These are phyloP conservation scores for Mycena filopes DNA, from an alignment of 768 basidiomycete species.

Conservation along the genomic window DNA sequence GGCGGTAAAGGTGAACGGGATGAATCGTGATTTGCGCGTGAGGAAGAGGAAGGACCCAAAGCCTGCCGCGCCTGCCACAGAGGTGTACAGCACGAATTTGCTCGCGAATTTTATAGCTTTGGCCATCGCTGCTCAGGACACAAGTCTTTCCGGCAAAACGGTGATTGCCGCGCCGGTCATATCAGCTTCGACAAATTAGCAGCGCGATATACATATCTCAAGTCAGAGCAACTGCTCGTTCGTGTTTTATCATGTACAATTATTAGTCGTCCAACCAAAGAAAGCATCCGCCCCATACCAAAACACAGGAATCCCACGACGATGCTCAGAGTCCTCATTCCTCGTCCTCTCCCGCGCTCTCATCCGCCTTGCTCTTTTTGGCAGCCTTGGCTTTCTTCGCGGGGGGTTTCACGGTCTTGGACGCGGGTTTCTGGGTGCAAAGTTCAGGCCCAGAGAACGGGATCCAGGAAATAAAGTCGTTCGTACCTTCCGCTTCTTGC, in stretches of 20 bases:
- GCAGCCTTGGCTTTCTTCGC: slow-evolving; percentile 58
- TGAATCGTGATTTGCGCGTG: slow-evolving; percentile 30
- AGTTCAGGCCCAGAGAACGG: neutral
- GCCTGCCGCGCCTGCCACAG: slow-evolving; percentile 24
- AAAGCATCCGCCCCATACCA: no score
- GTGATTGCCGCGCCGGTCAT: no score
- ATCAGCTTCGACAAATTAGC: no score
- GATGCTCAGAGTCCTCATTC: slow-evolving; percentile 1
- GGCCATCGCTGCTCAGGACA: no score
- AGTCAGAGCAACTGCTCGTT: no score
- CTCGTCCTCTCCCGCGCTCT: slow-evolving; percentile 11
- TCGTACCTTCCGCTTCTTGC: slow-evolving; percentile 79
- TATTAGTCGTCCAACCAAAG: no score
- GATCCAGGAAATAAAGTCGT: neutral
- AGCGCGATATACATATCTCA: no score
- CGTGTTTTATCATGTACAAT: no score
- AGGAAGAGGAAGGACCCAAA: slow-evolving; percentile 31
- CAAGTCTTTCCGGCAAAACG: no score
- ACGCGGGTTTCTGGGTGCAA: slow-evolving; percentile 49
- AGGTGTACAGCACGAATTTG: slow-evolving; percentile 26
- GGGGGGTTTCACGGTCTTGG: slow-evolving; percentile 56
- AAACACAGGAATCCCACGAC: no score
- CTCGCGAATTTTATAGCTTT: slow-evolving; percentile 17
- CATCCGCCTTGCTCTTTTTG: slow-evolving; percentile 21
- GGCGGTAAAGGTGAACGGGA: slow-evolving; percentile 20